These are phyloP conservation scores for Ilyonectria robusta DNA, from an alignment of 2,329 filamentous ascomycete species.

Conservation along the genomic window DNA sequence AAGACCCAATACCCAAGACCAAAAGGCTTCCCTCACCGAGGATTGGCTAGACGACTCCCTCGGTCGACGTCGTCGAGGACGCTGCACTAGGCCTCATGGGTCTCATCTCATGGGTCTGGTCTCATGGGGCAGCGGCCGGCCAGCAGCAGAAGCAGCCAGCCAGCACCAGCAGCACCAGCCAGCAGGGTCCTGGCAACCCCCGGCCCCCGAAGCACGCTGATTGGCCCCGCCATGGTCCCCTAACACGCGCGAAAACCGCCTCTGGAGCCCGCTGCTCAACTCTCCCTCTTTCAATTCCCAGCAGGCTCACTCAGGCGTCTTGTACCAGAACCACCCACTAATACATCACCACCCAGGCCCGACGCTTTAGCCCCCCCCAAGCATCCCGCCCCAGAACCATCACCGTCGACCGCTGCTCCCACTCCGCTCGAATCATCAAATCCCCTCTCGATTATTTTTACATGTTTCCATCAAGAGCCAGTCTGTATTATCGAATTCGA, in stretches of 20 bases:
- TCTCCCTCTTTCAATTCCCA: conserved; percentile 49
- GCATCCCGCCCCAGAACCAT: conserved; percentile 37
- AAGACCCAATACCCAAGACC: conserved; percentile 11
- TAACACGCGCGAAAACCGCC: conserved; percentile 50
- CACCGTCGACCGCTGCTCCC: conserved; percentile 41
- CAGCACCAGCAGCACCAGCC: conserved; percentile 4
- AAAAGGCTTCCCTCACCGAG: conserved; percentile 13
- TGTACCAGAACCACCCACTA: conserved; percentile 47
- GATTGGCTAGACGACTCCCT: conserved; percentile 19
- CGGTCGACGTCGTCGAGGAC: conserved; percentile 3
- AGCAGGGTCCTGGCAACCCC: conserved; percentile 48
- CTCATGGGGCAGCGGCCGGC: conserved; percentile 15
- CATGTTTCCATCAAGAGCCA: conserved; percentile 61
- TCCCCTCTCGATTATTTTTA: conserved; percentile 53
- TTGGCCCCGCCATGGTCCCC: conserved; percentile 49
- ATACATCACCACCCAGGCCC: conserved; percentile 48
- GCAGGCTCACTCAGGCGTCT: conserved; percentile 40
- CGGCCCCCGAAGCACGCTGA: conserved; percentile 45
- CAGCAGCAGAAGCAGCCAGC: conserved; percentile 6
- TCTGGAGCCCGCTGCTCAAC: conserved; percentile 44
- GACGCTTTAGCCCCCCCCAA: conserved; percentile 37
- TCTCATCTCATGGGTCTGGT: conserved; percentile 24
- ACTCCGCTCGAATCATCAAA: conserved; percentile 37
- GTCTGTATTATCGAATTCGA: conserved; percentile 56
- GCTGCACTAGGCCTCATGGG: conserved; percentile 13